Evolutionary conservation across 495 filamentous ascomycete species (phyloP).

Genomic region (Trichoderma reesei): DNA sequence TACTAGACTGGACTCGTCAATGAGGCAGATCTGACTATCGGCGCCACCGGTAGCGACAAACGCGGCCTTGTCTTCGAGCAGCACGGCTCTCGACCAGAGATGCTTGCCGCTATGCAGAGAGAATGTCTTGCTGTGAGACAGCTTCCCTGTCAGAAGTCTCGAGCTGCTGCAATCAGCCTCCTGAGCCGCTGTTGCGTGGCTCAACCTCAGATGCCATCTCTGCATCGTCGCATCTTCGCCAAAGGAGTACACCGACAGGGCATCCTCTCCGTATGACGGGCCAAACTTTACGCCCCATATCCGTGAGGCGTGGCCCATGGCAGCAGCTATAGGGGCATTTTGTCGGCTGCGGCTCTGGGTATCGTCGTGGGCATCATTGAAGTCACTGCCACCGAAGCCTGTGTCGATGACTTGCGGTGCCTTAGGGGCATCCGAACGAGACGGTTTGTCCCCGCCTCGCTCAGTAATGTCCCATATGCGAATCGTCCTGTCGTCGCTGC

Average conservation of each 20-base stretch:
- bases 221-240: conserved; percentile 71
- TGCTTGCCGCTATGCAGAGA: conserved; percentile 75
- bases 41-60: conserved; percentile 74
- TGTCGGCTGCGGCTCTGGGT: conserved; percentile 16
- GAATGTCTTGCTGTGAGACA: conserved; percentile 44
- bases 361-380: conserved; percentile 20
- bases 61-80: conserved; percentile 18
- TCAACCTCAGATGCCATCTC: conserved; percentile 51
- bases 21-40: conserved; percentile 53
- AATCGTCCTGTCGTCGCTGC: conserved; percentile 90
- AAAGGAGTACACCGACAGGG: conserved; percentile 52
- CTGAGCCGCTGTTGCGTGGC: conserved; percentile 12
- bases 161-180: neutral
- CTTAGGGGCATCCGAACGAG: conserved; percentile 13
- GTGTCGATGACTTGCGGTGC: conserved; percentile 34
- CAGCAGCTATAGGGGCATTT: conserved; percentile 43
- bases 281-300: conserved; percentile 66
- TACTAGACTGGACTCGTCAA: conserved; percentile 13
- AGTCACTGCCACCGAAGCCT: conserved; percentile 31
- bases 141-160: conserved; percentile 16
- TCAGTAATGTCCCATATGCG: conserved; percentile 73
- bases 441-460: conserved; percentile 6
- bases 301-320: conserved; percentile 77
- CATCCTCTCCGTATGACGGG: neutral
- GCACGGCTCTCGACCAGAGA: conserved; percentile 67